Percentiles rank a stretch among this genome's conserved stretches.
These are phyloP conservation scores for Aethionema arabicum DNA, from an alignment of 345 rosid genomes.

Conservation along the genomic window DNA sequence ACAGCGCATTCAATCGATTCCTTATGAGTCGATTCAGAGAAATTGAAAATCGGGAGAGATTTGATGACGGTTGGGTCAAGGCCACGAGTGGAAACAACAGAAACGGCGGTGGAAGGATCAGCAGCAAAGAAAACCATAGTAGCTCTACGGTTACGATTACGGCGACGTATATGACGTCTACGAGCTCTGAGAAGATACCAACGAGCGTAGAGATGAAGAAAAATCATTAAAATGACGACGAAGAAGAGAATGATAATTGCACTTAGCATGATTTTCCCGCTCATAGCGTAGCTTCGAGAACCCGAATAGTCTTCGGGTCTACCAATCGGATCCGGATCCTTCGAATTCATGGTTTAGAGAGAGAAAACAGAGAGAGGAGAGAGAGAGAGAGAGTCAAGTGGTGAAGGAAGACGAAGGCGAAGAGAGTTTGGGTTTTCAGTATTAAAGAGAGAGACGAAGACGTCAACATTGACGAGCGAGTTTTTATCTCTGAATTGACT, in stretches of 20 bases:
- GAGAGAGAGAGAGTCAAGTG: constrained; percentile 29
- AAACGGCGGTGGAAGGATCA: constrained; percentile 24
- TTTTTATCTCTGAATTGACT: no score
- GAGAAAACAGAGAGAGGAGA: constrained; percentile 12
- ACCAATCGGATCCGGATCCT: constrained; percentile 13
- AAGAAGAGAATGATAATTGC: constrained; percentile 69
- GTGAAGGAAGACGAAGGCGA: constrained; percentile 21
- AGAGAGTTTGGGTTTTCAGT: constrained; percentile 13
- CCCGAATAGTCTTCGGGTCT: constrained; percentile 8
- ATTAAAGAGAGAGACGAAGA: constrained; percentile 29
- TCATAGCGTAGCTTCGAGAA: constrained; percentile 46
- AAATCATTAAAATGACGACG: constrained; percentile 60
- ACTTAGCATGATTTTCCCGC: constrained; percentile 72
- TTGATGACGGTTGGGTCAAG: constrained; percentile 57
- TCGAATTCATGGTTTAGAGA: constrained; percentile 19
- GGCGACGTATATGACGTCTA: constrained; percentile 50
- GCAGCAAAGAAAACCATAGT: constrained; percentile 59
- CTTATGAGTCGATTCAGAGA: constrained; percentile 43
- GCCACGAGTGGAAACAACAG: constrained; percentile 43
- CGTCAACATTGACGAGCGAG: constrained; percentile 33
- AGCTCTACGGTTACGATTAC: constrained; percentile 43
- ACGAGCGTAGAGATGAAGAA: constrained; percentile 86
- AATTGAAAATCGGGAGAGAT: constrained; percentile 65
- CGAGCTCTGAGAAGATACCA: constrained; percentile 75
- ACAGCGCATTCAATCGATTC: constrained; percentile 75